These are phyloP conservation scores for Kodamaea laetipori DNA, from an alignment of 805 yeast genomes.

Conservation along the genomic window DNA sequence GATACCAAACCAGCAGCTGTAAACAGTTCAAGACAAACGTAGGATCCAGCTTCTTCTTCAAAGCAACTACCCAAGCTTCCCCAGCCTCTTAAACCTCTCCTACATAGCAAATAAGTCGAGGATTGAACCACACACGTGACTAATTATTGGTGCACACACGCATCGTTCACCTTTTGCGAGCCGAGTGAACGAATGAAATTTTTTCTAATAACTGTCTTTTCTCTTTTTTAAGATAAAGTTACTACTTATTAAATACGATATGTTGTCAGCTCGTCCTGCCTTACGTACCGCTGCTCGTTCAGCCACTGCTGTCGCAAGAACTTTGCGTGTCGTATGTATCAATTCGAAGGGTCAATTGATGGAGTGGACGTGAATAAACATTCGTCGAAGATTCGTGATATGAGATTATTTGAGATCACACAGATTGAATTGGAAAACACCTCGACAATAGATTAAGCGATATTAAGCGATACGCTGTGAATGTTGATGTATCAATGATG, in stretches of 20 bases:
- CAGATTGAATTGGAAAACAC: not conserved
- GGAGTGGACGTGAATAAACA: not conserved
- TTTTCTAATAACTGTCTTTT: constrained; percentile 13
- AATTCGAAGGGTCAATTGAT: constrained; percentile 1
- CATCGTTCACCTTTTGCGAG: constrained; percentile 1
- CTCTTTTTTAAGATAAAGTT: constrained; percentile 15
- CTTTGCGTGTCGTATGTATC: constrained; percentile 33
- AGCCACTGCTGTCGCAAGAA: constrained; percentile 46
- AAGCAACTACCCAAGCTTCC: too few relatives aligned
- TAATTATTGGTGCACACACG: too few relatives aligned
- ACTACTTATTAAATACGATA: constrained; percentile 31
- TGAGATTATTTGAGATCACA: not conserved
- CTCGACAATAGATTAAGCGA: not conserved
- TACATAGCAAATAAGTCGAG: too few relatives aligned
- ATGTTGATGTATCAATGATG: too few relatives aligned
- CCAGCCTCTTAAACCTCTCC: too few relatives aligned
- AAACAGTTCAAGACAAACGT: too few relatives aligned
- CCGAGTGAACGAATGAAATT: constrained; percentile 13
- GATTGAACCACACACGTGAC: too few relatives aligned
- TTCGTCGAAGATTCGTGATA: not conserved
- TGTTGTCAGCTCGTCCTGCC: constrained; percentile 86
- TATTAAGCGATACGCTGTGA: too few relatives aligned
- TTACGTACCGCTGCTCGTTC: constrained; percentile 84
- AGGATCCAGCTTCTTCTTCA: too few relatives aligned
- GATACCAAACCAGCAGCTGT: too few relatives aligned